phyloP scores from a whole-genome alignment of 306 rosid genomes.

The Albizia julibrissin region DNA sequence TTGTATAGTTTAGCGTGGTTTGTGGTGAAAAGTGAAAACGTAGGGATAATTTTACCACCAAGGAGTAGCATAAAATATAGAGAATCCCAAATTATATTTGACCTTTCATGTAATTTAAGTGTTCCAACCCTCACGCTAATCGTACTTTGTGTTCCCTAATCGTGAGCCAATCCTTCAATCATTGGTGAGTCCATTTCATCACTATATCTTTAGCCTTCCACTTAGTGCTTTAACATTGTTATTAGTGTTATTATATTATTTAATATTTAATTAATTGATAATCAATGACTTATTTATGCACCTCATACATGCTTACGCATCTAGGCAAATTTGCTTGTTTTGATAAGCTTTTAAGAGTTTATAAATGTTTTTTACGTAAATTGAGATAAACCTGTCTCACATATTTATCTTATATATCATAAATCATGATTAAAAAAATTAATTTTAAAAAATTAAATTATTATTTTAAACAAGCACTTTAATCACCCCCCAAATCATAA shows the following conservation, averaged over 20 bases:
- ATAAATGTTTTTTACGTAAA: no score
- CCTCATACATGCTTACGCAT: no score
- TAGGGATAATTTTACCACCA: background rate
- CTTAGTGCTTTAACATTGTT: background rate
- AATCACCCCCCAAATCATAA: constrained; percentile 24
- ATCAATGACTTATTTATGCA: background rate
- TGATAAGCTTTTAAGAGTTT: no score
- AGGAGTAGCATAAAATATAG: background rate
- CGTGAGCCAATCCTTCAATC: constrained; percentile 53
- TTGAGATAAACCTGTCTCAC: no score
- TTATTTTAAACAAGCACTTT: no score
- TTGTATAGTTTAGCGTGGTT: background rate
- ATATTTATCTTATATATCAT: no score
- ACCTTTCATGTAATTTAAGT: background rate
- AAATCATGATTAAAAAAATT: no score
- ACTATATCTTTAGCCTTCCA: constrained; percentile 23
- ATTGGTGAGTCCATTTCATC: constrained; percentile 38
- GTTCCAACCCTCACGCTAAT: constrained; percentile 21
- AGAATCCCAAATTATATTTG: background rate
- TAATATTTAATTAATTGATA: background rate
- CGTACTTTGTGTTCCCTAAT: constrained; percentile 56
- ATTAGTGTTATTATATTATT: background rate
- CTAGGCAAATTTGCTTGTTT: no score
- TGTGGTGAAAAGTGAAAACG: background rate
- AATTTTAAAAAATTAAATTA: no score